Evolutionary conservation across 75 land plant species (phyloP).

Genomic region (Cunninghamia lanceolata): DNA sequence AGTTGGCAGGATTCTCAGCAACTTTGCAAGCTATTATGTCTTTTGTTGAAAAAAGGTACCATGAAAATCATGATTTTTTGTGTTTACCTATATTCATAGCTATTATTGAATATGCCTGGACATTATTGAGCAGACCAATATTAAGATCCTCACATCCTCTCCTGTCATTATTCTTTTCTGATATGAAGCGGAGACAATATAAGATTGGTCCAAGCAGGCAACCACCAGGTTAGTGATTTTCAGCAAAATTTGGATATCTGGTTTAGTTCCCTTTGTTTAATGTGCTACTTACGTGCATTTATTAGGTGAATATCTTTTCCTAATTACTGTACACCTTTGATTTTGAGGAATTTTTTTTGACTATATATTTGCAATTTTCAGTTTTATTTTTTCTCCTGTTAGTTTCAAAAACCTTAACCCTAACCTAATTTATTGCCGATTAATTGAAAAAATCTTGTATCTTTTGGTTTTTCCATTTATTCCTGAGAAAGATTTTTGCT

Average conservation of each 20-base stretch:
- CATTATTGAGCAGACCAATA: neutral
- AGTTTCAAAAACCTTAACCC: too few species aligned
- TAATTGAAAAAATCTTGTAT: too few species aligned
- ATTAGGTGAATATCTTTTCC: neutral
- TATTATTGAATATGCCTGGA: neutral
- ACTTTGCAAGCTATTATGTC: slow-evolving; percentile 55
- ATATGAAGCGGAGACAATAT: slow-evolving; percentile 43
- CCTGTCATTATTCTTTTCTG: neutral
- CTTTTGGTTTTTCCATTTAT: too few species aligned
- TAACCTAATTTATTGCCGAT: too few species aligned
- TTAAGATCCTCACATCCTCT: neutral
- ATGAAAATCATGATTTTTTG: neutral
- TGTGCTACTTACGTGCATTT: neutral
- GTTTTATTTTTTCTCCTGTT: too few species aligned
- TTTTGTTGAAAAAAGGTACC: slow-evolving; percentile 49
- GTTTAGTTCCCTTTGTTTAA: neutral
- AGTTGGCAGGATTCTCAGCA: slow-evolving; percentile 55
- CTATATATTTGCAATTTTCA: too few species aligned
- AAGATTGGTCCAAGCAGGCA: slow-evolving; percentile 36
- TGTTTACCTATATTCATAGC: neutral
- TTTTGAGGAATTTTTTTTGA: neutral
- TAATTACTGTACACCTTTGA: neutral
- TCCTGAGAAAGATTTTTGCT: too few species aligned
- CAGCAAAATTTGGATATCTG: neutral
- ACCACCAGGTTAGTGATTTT: slow-evolving; percentile 41